Evolutionary conservation across 139 green algal species (phyloP), one percentile per base, ranked within the genome.

Genomic region (Marvania coccoides): DNA sequence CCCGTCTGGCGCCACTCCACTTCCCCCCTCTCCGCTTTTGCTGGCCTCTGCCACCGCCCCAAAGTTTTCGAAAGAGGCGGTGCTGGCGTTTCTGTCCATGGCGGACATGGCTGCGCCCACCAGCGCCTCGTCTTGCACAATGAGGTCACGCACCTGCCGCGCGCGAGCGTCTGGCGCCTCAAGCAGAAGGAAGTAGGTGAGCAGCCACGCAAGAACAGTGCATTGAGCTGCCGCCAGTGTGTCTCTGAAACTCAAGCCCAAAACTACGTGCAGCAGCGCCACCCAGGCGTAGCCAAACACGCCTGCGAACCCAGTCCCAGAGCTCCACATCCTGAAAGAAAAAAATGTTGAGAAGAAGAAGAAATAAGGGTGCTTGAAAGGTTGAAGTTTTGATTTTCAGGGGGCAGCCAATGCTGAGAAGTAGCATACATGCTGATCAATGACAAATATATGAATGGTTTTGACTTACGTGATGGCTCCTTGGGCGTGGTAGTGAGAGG

Each of bases 201-300:
- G 39, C 47, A 71, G 28, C 56, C 56, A 81, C 13, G 30, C 33
- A 2, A 24, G 47, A 19, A 33, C 46, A 72, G 39, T 12, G 29
- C 35, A 15, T 77, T 77, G 31, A 26, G 78, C 81, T 0, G 70
- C 19, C n/a, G 80, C 33, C 55, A 83, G 54, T 7, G 73, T 81
- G 1, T 33, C n/a, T 1, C 7, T 39, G 60, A 83, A 83, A 6
- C 35, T 58, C 28, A 83, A 46, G 15, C 75, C 66, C 34, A 63
- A 5, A 39, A 56, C 58, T 5, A 65, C 45, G 63, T 85, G 81
- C 36, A 83, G 24, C 2, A 76, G 24, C 1, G 51, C 66, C 7
- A 85, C 78, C 81, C 81, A 85, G 35, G 59, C 51, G 67, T 90
- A 90, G 10, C 83, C 83, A 60, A 66, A 60, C 28, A 88, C 68